Base-by-base conservation (phyloP, 164 flowering plant genomes). In the Litsea cubeba region DNA sequence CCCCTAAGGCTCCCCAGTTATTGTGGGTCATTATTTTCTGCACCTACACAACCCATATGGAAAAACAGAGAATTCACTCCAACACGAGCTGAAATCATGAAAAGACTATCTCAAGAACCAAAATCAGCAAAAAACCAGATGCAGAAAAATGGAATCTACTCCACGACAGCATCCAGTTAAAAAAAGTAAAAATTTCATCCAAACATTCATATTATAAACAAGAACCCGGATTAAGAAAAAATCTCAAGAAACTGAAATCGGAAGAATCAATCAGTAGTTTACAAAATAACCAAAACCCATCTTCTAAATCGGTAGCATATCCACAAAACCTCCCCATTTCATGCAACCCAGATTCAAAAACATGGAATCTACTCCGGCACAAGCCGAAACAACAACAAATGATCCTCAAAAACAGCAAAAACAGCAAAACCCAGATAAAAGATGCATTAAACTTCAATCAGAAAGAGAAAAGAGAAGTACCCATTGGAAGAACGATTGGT, bases 401-500 rank as follows among this genome's bases (percentile, higher is more conserved):
- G 46, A 35, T 35, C 10, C 46, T 35, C 1, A 35, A 35, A 7
- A 35, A 35, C 46, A 35, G 8, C 10, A 35, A 35, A 35, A 50
- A 14, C 12, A 69, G 50, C 72, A 71, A 71, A 26, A 65, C 22
- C 49, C 69, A 30, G 2, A 26, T 25, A 28, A 65, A 18, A 65
- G 20, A 30, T 14, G 12, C 32, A 25, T 17, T 32, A 65, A 22
- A 63, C 20, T 65, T 30, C 1, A 30, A 30, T 30, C 26, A 65
- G 28, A 30, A 30, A 24, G n/a, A 26, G n/a, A 30, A 14, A 65
- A 65, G 17, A 30, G 46, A 28, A 66, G 18, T 84, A 84, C 87
- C 80, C 72, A 71, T 85, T 77, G 40, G 65, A 57, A 22, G 82
- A 73, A 70, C 74, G 62, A 58, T 63, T 63, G 25, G 69, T n/a